These are phyloP conservation scores for Moesziomyces sp. DNA, from an alignment of 1,284 basidiomycete genomes.

Conservation along the genomic window DNA sequence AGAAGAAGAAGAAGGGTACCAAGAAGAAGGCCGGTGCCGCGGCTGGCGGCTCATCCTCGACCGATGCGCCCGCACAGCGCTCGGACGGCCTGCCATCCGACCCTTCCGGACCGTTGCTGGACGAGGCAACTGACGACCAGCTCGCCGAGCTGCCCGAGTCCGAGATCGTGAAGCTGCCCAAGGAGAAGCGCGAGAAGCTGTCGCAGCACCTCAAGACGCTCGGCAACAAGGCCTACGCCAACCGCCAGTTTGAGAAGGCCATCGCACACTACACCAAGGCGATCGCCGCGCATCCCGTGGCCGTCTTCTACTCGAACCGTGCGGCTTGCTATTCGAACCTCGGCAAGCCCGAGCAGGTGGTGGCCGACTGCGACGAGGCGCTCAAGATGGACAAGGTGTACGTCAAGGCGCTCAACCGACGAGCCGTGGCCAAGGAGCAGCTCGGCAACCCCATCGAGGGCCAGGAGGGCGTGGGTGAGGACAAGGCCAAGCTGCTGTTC, in stretches of 20 bases:
- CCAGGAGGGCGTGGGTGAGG: slow-evolving; percentile 68
- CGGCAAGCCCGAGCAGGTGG: slow-evolving; percentile 81
- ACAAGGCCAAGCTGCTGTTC: slow-evolving; percentile 52
- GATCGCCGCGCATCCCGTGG: slow-evolving; percentile 85
- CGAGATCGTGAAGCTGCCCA: slow-evolving; percentile 58
- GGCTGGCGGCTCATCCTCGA: slow-evolving; percentile 16
- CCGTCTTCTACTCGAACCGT: slow-evolving; percentile 96
- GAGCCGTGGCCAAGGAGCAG: slow-evolving; percentile 85
- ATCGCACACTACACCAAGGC: slow-evolving; percentile 84
- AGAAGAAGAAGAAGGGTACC: slow-evolving; percentile 62
- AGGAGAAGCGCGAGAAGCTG: slow-evolving; percentile 73
- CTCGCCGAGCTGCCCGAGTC: slow-evolving; percentile 56
- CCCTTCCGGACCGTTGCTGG: slow-evolving; percentile 59
- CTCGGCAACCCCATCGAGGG: slow-evolving; percentile 79
- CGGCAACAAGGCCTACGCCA: slow-evolving; percentile 89
- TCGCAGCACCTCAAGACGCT: slow-evolving; percentile 85
- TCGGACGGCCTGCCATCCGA: slow-evolving; percentile 32
- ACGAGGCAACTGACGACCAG: slow-evolving; percentile 62
- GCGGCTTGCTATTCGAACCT: slow-evolving; percentile 97
- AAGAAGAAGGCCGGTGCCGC: slow-evolving; percentile 48
- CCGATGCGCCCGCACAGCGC: slow-evolving; percentile 27
- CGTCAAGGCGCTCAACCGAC: slow-evolving; percentile 93
- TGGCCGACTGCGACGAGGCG: slow-evolving; percentile 91
- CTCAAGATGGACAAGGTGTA: slow-evolving; percentile 86
- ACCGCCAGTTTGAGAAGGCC: slow-evolving; percentile 80